Percentiles rank a stretch among this genome's conserved stretches.
Conservation (phyloP, 2,329 filamentous ascomycete genomes). For the Colletotrichum endophyticum region DNA sequence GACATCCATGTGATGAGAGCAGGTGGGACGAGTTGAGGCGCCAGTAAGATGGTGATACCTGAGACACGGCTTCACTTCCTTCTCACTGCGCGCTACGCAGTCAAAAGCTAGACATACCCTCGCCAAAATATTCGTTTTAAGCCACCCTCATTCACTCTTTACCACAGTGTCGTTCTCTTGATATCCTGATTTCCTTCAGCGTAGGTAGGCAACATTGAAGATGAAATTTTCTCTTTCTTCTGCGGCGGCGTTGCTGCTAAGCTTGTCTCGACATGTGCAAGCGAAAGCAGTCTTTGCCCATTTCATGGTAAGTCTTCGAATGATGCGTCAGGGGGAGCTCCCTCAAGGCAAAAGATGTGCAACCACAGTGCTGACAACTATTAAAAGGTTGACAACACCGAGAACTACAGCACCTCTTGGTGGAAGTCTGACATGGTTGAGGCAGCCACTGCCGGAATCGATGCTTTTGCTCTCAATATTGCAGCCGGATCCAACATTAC, state of each 20-base stretch:
- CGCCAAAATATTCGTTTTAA: accelerated
- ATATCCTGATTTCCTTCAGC: background rate
- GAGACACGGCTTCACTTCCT: background rate
- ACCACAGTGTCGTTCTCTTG: accelerated
- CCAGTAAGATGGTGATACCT: background rate
- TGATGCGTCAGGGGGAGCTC: accelerated
- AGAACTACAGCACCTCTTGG: background rate
- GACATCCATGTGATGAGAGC: background rate
- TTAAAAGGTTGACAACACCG: background rate
- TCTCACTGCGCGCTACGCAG: no score
- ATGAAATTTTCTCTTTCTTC: background rate
- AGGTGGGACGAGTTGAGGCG: background rate
- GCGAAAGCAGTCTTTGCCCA: background rate
- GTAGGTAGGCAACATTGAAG: no score
- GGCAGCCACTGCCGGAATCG: background rate
- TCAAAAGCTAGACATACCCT: background rate
- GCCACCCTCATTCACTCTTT: background rate
- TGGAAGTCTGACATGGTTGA: background rate
- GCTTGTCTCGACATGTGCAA: background rate
- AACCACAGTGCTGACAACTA: background rate
- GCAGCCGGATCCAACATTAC: background rate
- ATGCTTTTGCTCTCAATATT: background rate
- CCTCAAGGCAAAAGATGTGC: accelerated
- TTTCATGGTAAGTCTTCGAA: background rate
- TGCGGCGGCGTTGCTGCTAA: background rate